Conservation (phyloP, 371 early-diverging fungal genomes). For the Syncephalis fuscata region DNA sequence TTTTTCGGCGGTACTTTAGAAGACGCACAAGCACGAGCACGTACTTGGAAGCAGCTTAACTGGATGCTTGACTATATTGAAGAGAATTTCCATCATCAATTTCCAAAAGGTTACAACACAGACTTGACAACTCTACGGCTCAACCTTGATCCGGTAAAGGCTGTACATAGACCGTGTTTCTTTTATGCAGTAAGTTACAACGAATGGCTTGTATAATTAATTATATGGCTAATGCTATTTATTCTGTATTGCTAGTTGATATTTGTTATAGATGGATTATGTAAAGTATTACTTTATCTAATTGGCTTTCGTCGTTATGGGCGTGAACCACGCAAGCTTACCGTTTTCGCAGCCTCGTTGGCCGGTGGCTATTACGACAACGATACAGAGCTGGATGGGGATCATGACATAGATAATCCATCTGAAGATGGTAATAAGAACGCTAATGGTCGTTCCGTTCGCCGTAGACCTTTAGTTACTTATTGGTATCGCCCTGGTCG, state of each 20-base stretch:
- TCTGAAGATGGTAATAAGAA: too few relatives aligned
- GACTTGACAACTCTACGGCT: conserved; percentile 31
- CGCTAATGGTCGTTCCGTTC: too few relatives aligned
- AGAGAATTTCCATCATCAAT: conserved; percentile 15
- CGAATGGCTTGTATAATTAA: not conserved
- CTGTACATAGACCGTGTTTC: conserved; percentile 41
- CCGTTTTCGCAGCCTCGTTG: not conserved
- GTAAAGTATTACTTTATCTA: not conserved
- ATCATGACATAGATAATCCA: too few relatives aligned
- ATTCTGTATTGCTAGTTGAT: not conserved
- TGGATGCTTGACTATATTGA: conserved; percentile 26
- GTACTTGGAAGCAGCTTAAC: conserved; percentile 17
- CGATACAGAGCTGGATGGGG: not conserved
- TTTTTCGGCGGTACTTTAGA: not conserved
- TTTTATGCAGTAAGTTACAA: conserved; percentile 24
- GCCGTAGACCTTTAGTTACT: too few relatives aligned
- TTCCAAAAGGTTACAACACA: conserved; percentile 33
- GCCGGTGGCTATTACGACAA: not conserved
- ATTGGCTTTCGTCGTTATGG: not conserved
- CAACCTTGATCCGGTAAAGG: conserved; percentile 42
- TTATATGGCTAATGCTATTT: not conserved
- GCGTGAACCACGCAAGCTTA: not conserved
- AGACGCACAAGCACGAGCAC: conserved; percentile 4
- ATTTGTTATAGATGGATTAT: not conserved
- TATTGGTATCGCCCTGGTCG: not conserved